Evolutionary conservation across 2,329 filamentous ascomycete species (phyloP).

Genomic region (Blastomyces gilchristii): DNA sequence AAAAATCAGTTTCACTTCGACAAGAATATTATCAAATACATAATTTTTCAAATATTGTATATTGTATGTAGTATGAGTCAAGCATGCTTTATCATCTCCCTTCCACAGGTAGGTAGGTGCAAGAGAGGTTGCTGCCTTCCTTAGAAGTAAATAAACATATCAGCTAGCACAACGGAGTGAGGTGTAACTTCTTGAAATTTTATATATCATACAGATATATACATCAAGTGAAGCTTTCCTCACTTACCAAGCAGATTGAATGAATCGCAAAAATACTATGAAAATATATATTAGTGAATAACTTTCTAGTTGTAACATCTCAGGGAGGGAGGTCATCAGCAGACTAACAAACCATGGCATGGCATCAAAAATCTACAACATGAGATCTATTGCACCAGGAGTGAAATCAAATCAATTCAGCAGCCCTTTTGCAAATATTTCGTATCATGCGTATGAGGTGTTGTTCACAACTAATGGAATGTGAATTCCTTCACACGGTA

Average conservation of each 20-base stretch:
- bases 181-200: no score
- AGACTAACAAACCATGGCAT: neutral
- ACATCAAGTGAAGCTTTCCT: neutral
- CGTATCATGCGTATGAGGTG: neutral
- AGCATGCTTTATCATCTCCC: neutral
- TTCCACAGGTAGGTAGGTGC: no score
- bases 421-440: neutral
- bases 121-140: no score
- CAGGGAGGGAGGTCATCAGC: no score
- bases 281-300: no score
- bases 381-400: neutral
- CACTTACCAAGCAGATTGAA: neutral
- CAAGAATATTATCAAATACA: neutral
- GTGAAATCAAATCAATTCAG: neutral
- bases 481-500: neutral
- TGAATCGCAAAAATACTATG: neutral
- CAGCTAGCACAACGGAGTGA: no score
- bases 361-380: neutral
- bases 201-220: neutral
- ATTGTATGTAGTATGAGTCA: neutral
- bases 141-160: no score
- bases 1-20: neutral
- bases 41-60: neutral
- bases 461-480: neutral
- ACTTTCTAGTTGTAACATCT: no score